Conservation (phyloP, 2,329 filamentous ascomycete genomes). For the Botrytis elliptica region DNA sequence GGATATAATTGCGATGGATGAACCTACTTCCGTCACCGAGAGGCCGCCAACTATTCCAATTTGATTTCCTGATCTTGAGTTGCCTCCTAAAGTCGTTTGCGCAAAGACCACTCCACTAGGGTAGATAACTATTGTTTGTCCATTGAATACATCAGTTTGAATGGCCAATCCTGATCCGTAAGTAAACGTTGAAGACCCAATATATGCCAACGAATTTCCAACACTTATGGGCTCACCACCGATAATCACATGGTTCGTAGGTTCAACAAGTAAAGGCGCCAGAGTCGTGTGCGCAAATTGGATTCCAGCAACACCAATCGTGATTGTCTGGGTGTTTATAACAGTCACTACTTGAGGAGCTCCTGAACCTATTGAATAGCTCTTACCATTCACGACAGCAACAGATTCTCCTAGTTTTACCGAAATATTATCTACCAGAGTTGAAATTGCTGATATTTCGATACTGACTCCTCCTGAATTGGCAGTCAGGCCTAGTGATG, state of each 20-base stretch:
- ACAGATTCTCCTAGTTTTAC: slow-evolving; percentile 26
- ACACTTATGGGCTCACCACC: slow-evolving; percentile 21
- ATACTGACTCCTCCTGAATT: not conserved
- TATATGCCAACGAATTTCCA: slow-evolving; percentile 26
- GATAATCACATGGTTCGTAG: slow-evolving; percentile 32
- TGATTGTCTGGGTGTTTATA: slow-evolving; percentile 30
- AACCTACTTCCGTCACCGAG: slow-evolving; percentile 34
- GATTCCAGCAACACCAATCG: slow-evolving; percentile 30
- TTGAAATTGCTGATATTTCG: slow-evolving; percentile 21
- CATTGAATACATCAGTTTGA: slow-evolving; percentile 27
- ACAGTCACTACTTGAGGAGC: slow-evolving; percentile 29
- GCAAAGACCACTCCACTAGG: slow-evolving; percentile 29
- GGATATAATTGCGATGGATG: slow-evolving; percentile 46
- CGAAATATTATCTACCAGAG: slow-evolving; percentile 29
- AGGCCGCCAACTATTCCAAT: slow-evolving; percentile 29
- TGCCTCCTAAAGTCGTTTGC: slow-evolving; percentile 30
- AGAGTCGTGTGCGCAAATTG: slow-evolving; percentile 32
- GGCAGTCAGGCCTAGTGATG: not conserved
- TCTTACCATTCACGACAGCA: slow-evolving; percentile 29
- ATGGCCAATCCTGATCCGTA: slow-evolving; percentile 27
- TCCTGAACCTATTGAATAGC: slow-evolving; percentile 30
- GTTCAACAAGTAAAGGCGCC: not conserved
- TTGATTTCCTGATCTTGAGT: slow-evolving; percentile 28
- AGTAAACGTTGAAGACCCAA: slow-evolving; percentile 30
- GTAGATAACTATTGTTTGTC: slow-evolving; percentile 32